Percentiles rank a stretch among this genome's conserved stretches.
These are phyloP conservation scores for Lecanicillium sp. DNA, from an alignment of 2,329 filamentous ascomycete genomes.

Conservation along the genomic window DNA sequence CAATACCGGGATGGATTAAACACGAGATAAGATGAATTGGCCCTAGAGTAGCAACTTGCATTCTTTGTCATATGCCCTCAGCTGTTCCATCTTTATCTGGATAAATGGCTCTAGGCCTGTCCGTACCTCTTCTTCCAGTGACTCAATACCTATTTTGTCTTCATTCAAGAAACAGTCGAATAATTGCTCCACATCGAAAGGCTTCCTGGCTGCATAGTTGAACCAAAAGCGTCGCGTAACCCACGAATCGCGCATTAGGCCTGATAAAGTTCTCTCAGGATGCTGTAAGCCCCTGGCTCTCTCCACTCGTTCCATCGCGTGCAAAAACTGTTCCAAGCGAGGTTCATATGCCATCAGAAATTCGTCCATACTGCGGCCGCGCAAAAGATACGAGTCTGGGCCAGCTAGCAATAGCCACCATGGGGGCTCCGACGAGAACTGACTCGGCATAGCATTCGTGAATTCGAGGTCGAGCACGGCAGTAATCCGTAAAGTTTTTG, in stretches of 20 bases:
- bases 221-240: too few relatives aligned
- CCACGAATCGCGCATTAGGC: too few relatives aligned
- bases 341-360: constrained; percentile 16
- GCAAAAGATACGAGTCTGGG: constrained; percentile 17
- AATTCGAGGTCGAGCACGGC: constrained; percentile 32
- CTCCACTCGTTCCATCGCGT: constrained; percentile 17
- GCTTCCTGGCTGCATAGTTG: too few relatives aligned
- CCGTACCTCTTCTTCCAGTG: constrained; percentile 15
- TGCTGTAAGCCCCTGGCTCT: too few relatives aligned
- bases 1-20: too few relatives aligned
- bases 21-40: too few relatives aligned
- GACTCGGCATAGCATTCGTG: constrained; percentile 29
- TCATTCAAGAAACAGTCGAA: too few relatives aligned
- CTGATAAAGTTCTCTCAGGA: too few relatives aligned
- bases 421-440: constrained; percentile 28
- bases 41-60: too few relatives aligned
- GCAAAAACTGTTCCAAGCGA: constrained; percentile 27
- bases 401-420: constrained; percentile 28
- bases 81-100: constrained; percentile 20
- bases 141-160: too few relatives aligned
- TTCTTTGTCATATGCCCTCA: constrained; percentile 20
- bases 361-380: constrained; percentile 12
- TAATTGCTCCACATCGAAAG: too few relatives aligned
- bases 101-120: constrained; percentile 17
- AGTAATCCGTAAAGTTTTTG: constrained; percentile 23